These are phyloP conservation scores for Dianthus caryophyllus DNA, from an alignment of 148 eudicot species.

Conservation along the genomic window DNA sequence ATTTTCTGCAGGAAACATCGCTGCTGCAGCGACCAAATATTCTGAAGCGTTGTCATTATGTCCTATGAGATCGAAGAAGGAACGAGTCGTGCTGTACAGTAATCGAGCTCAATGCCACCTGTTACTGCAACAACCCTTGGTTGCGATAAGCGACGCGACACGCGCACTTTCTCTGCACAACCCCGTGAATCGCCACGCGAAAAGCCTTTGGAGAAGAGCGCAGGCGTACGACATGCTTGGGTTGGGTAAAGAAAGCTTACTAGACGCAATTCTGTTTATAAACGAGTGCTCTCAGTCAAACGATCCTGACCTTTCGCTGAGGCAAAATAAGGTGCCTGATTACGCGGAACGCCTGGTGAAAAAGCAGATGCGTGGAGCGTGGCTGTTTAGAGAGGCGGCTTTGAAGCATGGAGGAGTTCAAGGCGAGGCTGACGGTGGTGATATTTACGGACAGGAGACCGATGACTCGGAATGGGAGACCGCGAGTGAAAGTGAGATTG, in stretches of 20 bases:
- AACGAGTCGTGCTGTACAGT: slow-evolving; percentile 80
- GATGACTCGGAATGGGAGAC: slow-evolving; percentile 99
- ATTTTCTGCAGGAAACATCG: slow-evolving; percentile 86
- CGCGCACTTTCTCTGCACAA: slow-evolving; percentile 88
- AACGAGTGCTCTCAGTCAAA: slow-evolving; percentile 91
- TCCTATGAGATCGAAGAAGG: slow-evolving; percentile 88
- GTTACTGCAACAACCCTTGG: slow-evolving; percentile 77
- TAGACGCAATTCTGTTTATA: slow-evolving; percentile 88
- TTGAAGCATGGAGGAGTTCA: slow-evolving; percentile 89
- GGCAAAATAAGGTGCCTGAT: slow-evolving; percentile 95
- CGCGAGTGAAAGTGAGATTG: slow-evolving; percentile 93
- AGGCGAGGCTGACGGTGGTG: slow-evolving; percentile 72
- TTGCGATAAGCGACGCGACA: slow-evolving; percentile 89
- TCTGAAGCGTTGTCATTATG: slow-evolving; percentile 88
- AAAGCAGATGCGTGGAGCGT: slow-evolving; percentile 96
- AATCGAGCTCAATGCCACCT: slow-evolving; percentile 96
- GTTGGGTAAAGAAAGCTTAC: slow-evolving; percentile 88
- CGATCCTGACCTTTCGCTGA: slow-evolving; percentile 76
- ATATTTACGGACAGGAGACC: slow-evolving; percentile 59
- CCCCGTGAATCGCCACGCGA: slow-evolving; percentile 89
- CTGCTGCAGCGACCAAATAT: slow-evolving; percentile 84
- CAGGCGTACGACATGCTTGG: slow-evolving; percentile 99
- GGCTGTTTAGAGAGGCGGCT: slow-evolving; percentile 94
- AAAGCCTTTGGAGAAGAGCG: slow-evolving; percentile 98
- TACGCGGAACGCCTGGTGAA: slow-evolving; percentile 95